Conservation (phyloP, 1,284 basidiomycete genomes). For the Boletus semigastroideus region DNA sequence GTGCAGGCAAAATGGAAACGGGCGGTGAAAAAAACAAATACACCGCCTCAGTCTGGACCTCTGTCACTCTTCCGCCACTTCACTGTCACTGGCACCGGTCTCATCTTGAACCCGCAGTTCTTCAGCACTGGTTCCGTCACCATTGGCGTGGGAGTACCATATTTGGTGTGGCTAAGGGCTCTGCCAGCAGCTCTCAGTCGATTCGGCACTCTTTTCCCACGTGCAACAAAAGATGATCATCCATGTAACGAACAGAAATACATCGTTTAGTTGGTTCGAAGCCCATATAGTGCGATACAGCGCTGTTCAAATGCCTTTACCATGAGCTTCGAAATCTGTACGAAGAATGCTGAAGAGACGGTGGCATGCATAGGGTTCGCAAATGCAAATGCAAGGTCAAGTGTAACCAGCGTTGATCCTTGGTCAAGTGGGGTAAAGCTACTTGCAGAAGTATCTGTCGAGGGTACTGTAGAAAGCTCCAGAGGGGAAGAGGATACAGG, state of each 20-base stretch:
- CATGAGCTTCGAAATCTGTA: constrained; percentile 86
- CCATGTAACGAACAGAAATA: neutral
- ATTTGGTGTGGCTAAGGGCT: no score
- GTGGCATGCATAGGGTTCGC: constrained; percentile 84
- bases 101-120: constrained; percentile 11
- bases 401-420: constrained; percentile 69
- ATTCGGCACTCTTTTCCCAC: no score
- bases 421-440: constrained; percentile 21
- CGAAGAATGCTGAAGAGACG: constrained; percentile 81
- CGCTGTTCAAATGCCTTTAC: constrained; percentile 89
- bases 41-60: constrained; percentile 31
- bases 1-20: constrained; percentile 27
- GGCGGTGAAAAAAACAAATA: constrained; percentile 35
- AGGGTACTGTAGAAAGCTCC: constrained; percentile 33
- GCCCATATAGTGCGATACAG: constrained; percentile 71
- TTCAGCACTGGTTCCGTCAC: neutral
- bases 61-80: constrained; percentile 27
- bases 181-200: no score
- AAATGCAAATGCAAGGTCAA: constrained; percentile 86
- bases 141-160: neutral
- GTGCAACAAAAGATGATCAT: no score
- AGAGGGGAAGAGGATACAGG: constrained; percentile 49
- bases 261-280: constrained; percentile 13
- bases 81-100: neutral
- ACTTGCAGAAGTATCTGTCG: constrained; percentile 4